Evolutionary conservation across 1,284 basidiomycete species (phyloP), one percentile per base, ranked within the genome.

Genomic region (Sanghuangporus baumii): DNA sequence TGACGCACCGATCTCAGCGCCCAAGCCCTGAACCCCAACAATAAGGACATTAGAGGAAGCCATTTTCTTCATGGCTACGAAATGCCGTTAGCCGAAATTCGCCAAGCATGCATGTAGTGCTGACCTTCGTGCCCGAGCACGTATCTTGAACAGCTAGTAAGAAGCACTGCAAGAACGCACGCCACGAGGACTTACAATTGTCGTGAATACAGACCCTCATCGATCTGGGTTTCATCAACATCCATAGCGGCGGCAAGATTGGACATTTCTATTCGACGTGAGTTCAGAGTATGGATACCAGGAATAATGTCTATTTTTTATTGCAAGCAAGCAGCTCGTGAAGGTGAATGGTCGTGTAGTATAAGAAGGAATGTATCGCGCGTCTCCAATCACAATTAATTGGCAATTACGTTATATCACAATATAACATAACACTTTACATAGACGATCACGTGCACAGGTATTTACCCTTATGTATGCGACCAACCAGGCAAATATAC

Each of bases 41-140:
- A 99, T 88, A 66, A 99, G 86, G 55, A 99, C 92, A 73, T 98
- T 97, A 61, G 96, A 98, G 34, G 85, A 82, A 7, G 97, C 96
- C 97, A 99, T 99, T 73, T 90, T 91, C 83, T 98, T 98, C 97
- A 99, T 99, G 52, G 96, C 96, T 95, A 71, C 51, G 31, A 57
- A 40, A 31, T n/a, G 38, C 18, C 34, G 60, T 67, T 46, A 66
- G 38, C 52, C 50, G 18, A 26, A 20, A 50, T 18, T 46, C 43
- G 59, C 18, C 36, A 62, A 4, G 8, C 65, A 23, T 51, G 61
- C 54, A 62, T 3, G 9, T 9, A 2, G 23, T 61, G 37, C 76
- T 69, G 72, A 94, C 95, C 95, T 84, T 97, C 95, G 75, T 97
- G 94, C 37, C 95, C 95, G 20, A 98, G 86, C 14, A 98, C 95